Evolutionary conservation across 2,329 filamentous ascomycete genomes (phyloP).

Genomic region (Penicillium sp.): DNA sequence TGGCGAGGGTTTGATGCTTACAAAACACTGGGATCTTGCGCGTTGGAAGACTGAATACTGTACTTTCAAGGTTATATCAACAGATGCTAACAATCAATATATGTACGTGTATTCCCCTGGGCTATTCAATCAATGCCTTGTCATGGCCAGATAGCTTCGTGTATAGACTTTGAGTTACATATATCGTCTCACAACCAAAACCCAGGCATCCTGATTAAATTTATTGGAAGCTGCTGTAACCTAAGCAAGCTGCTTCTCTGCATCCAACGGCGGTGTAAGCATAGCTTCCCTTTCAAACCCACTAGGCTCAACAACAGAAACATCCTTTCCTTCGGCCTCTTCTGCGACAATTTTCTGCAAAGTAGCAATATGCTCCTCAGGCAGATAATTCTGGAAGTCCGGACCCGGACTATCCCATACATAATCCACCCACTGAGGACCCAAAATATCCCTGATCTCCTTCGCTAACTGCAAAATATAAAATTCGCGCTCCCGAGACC

Average conservation of each 20-base stretch:
- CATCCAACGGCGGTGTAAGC: slow-evolving; percentile 36
- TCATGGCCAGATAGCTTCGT: too few species aligned
- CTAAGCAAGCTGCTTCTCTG: slow-evolving; percentile 25
- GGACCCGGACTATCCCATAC: slow-evolving; percentile 45
- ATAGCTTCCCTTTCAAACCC: slow-evolving; percentile 14
- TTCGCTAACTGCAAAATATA: slow-evolving; percentile 38
- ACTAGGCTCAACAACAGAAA: slow-evolving; percentile 1
- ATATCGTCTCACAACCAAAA: neutral
- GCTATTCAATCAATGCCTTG: too few species aligned
- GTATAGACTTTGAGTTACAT: too few species aligned
- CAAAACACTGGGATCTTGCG: too few species aligned
- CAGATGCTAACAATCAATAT: too few species aligned
- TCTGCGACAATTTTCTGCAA: slow-evolving; percentile 11
- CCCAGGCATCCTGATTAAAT: neutral
- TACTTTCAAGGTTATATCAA: neutral
- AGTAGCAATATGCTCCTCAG: slow-evolving; percentile 28
- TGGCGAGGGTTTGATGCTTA: neutral
- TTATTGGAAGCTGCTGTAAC: neutral
- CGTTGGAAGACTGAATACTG: neutral
- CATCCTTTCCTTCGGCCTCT: slow-evolving; percentile 3
- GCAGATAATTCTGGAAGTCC: slow-evolving; percentile 42
- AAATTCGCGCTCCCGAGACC: slow-evolving; percentile 37
- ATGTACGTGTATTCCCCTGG: too few species aligned
- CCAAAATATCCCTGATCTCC: slow-evolving; percentile 41
- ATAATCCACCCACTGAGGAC: slow-evolving; percentile 47